Percentiles rank a stretch among this genome's conserved stretches.
Conservation (phyloP, 2,329 filamentous ascomycete species). For the Trichoderma hamatum region DNA sequence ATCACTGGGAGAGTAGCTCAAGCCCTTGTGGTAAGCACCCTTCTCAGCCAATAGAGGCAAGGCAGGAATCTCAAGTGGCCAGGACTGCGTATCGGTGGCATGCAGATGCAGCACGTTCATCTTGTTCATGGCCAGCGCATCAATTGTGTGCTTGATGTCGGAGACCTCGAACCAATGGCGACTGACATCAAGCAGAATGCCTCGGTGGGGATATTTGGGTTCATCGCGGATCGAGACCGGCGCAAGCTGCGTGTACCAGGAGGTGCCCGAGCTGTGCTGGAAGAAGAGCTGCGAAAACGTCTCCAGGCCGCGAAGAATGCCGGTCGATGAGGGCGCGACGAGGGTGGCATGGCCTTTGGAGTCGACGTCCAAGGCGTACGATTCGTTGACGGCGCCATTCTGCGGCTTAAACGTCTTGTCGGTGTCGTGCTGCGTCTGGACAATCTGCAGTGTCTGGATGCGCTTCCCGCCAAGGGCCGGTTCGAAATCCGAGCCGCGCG, state of each 20-base stretch:
- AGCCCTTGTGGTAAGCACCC: slow-evolving; percentile 70
- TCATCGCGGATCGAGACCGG: slow-evolving; percentile 73
- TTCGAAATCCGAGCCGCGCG: slow-evolving; percentile 66
- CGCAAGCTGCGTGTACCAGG: slow-evolving; percentile 69
- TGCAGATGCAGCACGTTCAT: slow-evolving; percentile 82
- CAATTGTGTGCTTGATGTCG: slow-evolving; percentile 74
- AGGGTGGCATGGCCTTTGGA: slow-evolving; percentile 63
- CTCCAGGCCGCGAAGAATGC: slow-evolving; percentile 72
- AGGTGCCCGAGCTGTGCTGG: slow-evolving; percentile 60
- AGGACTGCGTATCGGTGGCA: slow-evolving; percentile 81
- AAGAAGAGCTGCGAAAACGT: slow-evolving; percentile 82
- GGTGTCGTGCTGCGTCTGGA: slow-evolving; percentile 59
- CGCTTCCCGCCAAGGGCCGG: slow-evolving; percentile 52
- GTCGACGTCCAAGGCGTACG: slow-evolving; percentile 68
- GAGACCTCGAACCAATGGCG: slow-evolving; percentile 70
- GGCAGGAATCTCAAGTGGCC: slow-evolving; percentile 78
- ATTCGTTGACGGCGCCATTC: slow-evolving; percentile 71
- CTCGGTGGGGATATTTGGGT: slow-evolving; percentile 76
- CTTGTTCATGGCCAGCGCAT: slow-evolving; percentile 77
- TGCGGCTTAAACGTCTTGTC: slow-evolving; percentile 61
- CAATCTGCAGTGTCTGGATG: slow-evolving; percentile 64
- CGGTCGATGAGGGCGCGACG: slow-evolving; percentile 65
- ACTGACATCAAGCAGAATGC: slow-evolving; percentile 77
- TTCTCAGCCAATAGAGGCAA: slow-evolving; percentile 70
- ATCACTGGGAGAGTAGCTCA: slow-evolving; percentile 69